Percentiles rank a stretch among this genome's conserved stretches.
phyloP scores from a whole-genome alignment of 768 basidiomycete genomes.

The Boletus patriciae region DNA sequence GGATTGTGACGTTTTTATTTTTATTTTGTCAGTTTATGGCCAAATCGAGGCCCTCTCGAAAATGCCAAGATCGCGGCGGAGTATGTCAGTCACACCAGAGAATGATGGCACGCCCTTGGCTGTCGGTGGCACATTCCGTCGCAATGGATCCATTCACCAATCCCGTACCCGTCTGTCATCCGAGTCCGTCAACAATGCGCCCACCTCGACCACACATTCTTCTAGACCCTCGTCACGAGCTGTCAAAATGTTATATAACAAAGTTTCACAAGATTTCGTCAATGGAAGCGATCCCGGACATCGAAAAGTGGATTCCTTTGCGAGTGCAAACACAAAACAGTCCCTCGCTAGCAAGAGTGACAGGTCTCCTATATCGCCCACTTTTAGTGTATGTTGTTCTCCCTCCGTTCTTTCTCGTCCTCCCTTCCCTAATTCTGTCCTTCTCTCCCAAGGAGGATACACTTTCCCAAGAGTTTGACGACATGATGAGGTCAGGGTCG shows the following conservation, averaged over 20 bases:
- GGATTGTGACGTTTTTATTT: conserved; percentile 20
- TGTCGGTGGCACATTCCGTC: conserved; percentile 24
- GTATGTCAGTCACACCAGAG: conserved; percentile 68
- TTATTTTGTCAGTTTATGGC: conserved; percentile 57
- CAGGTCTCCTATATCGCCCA: conserved; percentile 36
- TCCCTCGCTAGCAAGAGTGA: conserved; percentile 33
- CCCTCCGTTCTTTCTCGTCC: conserved; percentile 1
- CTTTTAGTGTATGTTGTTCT: conserved; percentile 32
- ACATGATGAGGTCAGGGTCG: conserved; percentile 82
- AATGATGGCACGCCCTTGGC: conserved; percentile 47
- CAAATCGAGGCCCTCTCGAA: conserved; percentile 73
- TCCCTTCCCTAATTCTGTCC: background rate
- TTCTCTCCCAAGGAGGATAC: conserved; percentile 46
- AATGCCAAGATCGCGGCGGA: conserved; percentile 55
- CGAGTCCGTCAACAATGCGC: conserved; percentile 36
- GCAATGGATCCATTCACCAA: conserved; percentile 26
- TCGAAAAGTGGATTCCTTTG: conserved; percentile 53
- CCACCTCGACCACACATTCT: conserved; percentile 21
- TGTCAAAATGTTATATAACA: conserved; percentile 56
- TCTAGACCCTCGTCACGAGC: conserved; percentile 59
- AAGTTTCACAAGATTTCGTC: conserved; percentile 41
- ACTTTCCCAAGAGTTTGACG: conserved; percentile 83
- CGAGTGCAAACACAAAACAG: conserved; percentile 50
- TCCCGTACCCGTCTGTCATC: conserved; percentile 37
- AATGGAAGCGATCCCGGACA: conserved; percentile 50